Base-by-base conservation (phyloP, 768 basidiomycete genomes). In the Mycena latifolia region DNA sequence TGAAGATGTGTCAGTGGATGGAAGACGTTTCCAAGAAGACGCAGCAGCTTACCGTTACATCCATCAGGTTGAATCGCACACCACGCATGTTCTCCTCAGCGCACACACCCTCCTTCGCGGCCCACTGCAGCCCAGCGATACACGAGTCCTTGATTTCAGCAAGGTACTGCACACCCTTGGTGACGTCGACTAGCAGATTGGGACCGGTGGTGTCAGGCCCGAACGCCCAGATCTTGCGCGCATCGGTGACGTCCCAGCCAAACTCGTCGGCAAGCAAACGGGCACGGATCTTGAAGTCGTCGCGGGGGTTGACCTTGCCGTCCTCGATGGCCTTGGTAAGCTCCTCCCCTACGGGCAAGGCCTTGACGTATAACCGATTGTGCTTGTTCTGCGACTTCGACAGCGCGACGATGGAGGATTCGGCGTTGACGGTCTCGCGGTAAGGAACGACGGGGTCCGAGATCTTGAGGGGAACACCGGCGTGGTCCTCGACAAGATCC, bases 361-460 rank as follows among this genome's bases (percentile, higher is more conserved):
- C 98, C 86, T 96, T 96, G 70, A 91, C 87, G 81, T 91, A 99
- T 60, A 99, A 86, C 84, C 98, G 94, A 80, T 99, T 99, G 90
- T 99, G 98, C 88, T 99, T 99, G 88, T 99, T 99, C 84, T 98
- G 98, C 20, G 98, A 99, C 81, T 99, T 99, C 64, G 98, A 99
- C 43, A 99, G 86, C 31, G 98, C 98, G 71, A 94, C 91, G 73
- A 99, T 99, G 57, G 90, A 89, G 12, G 98, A 99, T 82, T 99
- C 96, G 60, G 95, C 82, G 82, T 90, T 94, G 80, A 99, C 96
- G 22, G 98, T 98, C 87, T 99, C 98, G 79, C 95, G 88, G 85
- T 98, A 99, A 55, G 92, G 93, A 72, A 99, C 97, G 79, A 99
- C 97, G 73, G 94, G 95, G 81, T 97, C 94, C 31, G 98, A 99